Evolutionary conservation across 106 monocot genomes (phyloP).

Genomic region (Posidonia australis): DNA sequence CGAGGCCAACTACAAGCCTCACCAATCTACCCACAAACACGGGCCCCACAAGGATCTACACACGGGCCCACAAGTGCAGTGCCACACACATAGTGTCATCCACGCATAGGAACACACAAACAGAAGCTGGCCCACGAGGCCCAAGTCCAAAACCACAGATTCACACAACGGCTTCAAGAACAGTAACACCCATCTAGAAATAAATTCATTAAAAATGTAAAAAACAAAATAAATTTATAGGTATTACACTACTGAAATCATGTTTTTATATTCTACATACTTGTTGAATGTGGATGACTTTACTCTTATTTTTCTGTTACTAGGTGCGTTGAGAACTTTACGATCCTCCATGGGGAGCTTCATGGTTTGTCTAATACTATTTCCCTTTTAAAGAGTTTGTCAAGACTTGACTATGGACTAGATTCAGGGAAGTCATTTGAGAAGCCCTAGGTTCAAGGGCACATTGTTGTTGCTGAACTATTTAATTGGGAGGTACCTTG

Average conservation of each 20-base stretch:
- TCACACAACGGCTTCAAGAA: too few relatives aligned
- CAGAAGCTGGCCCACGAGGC: too few relatives aligned
- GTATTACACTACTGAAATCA: conserved; percentile 2
- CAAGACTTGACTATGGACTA: conserved; percentile 33
- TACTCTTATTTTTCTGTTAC: conserved; percentile 1
- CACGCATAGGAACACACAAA: too few relatives aligned
- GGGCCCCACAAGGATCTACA: too few relatives aligned
- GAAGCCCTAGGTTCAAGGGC: conserved; percentile 59
- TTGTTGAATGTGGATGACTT: not conserved
- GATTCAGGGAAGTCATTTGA: conserved; percentile 45
- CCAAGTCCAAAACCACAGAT: too few relatives aligned
- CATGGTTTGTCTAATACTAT: conserved; percentile 79
- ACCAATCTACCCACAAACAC: too few relatives aligned
- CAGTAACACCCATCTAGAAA: too few relatives aligned
- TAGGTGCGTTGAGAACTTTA: conserved; percentile 68
- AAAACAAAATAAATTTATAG: too few relatives aligned
- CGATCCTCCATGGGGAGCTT: conserved; percentile 72
- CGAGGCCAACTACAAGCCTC: too few relatives aligned
- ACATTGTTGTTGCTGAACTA: conserved; percentile 55
- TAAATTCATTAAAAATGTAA: too few relatives aligned
- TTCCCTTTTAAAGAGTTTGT: conserved; percentile 77
- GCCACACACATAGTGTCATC: too few relatives aligned
- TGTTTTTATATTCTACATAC: not conserved
- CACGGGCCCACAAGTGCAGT: too few relatives aligned
- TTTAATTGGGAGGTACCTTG: conserved; percentile 99